A percentile compares a stretch with the other conserved stretches of the same genome.
phyloP scores from a whole-genome alignment of 176 grass and related monocot genomes.

The Bolboschoenus planiculmis region DNA sequence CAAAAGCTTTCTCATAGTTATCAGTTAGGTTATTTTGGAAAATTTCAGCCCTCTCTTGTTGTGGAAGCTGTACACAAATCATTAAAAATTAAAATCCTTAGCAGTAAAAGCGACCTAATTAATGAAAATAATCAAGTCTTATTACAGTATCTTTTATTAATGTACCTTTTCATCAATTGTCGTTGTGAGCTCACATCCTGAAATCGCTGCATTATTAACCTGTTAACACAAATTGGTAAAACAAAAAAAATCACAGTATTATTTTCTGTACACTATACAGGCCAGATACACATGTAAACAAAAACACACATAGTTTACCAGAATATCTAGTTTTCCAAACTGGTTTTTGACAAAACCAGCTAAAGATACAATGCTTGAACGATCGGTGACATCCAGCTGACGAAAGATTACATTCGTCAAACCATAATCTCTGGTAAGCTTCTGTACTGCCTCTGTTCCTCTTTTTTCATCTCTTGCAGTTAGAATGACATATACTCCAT shows the following conservation, averaged over 20 bases:
- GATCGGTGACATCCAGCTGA: conserved; percentile 46
- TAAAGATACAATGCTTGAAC: conserved; percentile 27
- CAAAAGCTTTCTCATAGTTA: background rate
- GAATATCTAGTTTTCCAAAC: conserved; percentile 63
- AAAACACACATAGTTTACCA: conserved; percentile 22
- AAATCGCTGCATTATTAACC: conserved; percentile 61
- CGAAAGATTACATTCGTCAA: conserved; percentile 46
- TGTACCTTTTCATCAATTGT: conserved; percentile 50
- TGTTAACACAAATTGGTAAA: background rate
- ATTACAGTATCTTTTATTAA: conserved; percentile 14
- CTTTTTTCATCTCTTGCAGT: conserved; percentile 58
- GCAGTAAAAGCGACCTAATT: background rate
- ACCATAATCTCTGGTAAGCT: conserved; percentile 22
- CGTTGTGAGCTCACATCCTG: conserved; percentile 38
- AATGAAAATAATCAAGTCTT: background rate
- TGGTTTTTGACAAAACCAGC: conserved; percentile 24
- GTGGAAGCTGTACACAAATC: background rate
- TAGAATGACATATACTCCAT: conserved; percentile 48
- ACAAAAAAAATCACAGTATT: too few relatives aligned
- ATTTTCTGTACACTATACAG: background rate
- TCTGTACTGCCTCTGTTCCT: conserved; percentile 33
- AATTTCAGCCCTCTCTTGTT: background rate
- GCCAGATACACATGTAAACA: too few relatives aligned
- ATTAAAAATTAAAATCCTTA: background rate
- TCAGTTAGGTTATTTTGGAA: background rate